These are phyloP conservation scores for Boletus reticulatus DNA, from an alignment of 768 basidiomycete genomes.

Conservation along the genomic window DNA sequence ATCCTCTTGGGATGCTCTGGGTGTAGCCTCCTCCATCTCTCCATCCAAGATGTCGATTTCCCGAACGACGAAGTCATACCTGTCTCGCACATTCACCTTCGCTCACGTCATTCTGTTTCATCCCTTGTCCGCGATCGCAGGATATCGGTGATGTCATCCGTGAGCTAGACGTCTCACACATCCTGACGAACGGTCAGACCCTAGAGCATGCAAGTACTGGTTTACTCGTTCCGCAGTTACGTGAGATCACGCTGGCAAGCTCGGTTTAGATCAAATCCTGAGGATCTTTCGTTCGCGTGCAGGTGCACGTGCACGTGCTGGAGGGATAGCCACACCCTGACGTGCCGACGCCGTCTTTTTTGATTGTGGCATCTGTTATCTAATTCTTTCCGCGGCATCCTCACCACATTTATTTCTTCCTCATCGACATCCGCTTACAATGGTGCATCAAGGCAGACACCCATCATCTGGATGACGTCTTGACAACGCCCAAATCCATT, in stretches of 20 bases:
- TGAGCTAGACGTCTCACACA: slow-evolving; percentile 1
- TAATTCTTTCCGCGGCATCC: too few relatives aligned
- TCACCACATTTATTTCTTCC: too few relatives aligned
- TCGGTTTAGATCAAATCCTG: slow-evolving; percentile 10
- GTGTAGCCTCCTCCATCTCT: slow-evolving; percentile 10
- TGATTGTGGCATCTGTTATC: slow-evolving; percentile 15
- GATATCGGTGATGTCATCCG: slow-evolving; percentile 6
- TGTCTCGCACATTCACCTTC: slow-evolving; percentile 14
- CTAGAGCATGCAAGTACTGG: background rate
- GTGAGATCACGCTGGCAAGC: slow-evolving; percentile 16
- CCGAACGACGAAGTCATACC: slow-evolving; percentile 16
- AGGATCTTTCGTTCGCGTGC: slow-evolving; percentile 8
- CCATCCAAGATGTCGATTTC: slow-evolving; percentile 14
- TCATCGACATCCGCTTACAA: too few relatives aligned
- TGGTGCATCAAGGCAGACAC: slow-evolving; percentile 25
- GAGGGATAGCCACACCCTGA: slow-evolving; percentile 4
- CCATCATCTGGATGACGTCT: slow-evolving; percentile 15
- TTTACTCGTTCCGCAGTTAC: slow-evolving; percentile 6
- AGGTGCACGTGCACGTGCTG: background rate
- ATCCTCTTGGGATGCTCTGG: slow-evolving; percentile 13
- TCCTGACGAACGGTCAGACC: background rate
- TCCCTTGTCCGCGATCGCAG: slow-evolving; percentile 18
- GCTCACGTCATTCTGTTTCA: slow-evolving; percentile 11
- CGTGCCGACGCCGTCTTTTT: slow-evolving; percentile 9
- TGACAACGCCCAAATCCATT: slow-evolving; percentile 47